A percentile compares a stretch with the other conserved stretches of the same genome.
These are phyloP conservation scores for Cyclotella baltica DNA, from an alignment of 108 stramenopile genomes.

Conservation along the genomic window DNA sequence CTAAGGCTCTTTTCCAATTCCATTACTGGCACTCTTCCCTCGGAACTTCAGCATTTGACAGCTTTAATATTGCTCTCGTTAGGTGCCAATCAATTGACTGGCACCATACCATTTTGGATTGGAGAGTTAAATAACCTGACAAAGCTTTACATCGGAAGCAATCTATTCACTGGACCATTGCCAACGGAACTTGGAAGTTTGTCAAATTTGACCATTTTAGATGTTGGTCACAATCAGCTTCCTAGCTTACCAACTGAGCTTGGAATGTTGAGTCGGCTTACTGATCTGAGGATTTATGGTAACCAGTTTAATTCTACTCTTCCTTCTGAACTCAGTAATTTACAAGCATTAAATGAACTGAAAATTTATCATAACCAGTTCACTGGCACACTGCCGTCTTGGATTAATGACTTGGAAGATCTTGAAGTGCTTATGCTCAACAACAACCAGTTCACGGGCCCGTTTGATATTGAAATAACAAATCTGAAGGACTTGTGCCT, in stretches of 20 bases:
- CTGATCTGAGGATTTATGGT: not conserved
- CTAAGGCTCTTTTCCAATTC: constrained; percentile 6
- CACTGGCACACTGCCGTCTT: not conserved
- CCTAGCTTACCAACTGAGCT: not conserved
- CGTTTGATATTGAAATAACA: too few relatives aligned
- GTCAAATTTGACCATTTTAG: not conserved
- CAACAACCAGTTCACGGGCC: not conserved
- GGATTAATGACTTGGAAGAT: not conserved
- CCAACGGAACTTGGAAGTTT: constrained; percentile 18
- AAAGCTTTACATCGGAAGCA: constrained; percentile 10
- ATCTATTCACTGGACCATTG: constrained; percentile 12
- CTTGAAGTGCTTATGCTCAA: not conserved
- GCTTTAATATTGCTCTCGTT: constrained; percentile 19
- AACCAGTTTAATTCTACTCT: not conserved
- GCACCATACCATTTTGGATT: constrained; percentile 50
- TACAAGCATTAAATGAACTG: not conserved
- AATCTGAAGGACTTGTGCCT: not conserved
- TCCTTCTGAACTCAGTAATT: not conserved
- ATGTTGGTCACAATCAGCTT: not conserved
- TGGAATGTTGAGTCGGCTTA: not conserved
- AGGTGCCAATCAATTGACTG: constrained; percentile 35
- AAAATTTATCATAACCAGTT: not conserved
- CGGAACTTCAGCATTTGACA: constrained; percentile 40
- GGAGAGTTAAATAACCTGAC: constrained; percentile 35
- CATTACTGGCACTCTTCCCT: constrained; percentile 26